Conservation (phyloP, 805 yeast genomes). For the Debaryomyces prosopidis region DNA sequence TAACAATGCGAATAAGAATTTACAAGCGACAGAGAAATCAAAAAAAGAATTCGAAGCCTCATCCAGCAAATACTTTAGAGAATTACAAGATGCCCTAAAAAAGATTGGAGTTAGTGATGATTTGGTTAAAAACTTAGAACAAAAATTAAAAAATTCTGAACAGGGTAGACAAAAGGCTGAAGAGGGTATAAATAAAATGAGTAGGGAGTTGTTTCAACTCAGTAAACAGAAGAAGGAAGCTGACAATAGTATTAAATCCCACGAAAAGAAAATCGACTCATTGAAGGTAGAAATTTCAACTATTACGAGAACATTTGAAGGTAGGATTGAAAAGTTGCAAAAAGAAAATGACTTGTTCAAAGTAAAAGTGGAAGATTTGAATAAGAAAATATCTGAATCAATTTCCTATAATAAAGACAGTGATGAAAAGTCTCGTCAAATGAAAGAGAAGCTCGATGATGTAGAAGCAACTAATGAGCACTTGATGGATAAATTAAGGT, state of each 20-base stretch:
- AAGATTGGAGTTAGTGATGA: slow-evolving; percentile 23
- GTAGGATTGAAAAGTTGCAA: slow-evolving; percentile 18
- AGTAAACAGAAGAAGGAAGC: slow-evolving; percentile 57
- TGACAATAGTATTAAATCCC: slow-evolving; percentile 40
- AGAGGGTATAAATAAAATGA: slow-evolving; percentile 88
- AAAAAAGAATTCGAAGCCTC: slow-evolving; percentile 30
- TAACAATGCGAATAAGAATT: slow-evolving; percentile 17
- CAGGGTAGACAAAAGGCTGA: slow-evolving; percentile 66
- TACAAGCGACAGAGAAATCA: slow-evolving; percentile 27
- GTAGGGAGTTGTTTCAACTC: slow-evolving; percentile 71
- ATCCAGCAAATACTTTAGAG: slow-evolving; percentile 28
- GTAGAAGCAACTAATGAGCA: slow-evolving; percentile 33
- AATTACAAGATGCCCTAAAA: slow-evolving; percentile 32
- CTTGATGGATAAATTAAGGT: slow-evolving; percentile 42
- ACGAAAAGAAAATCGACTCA: slow-evolving; percentile 42
- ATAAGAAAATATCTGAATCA: slow-evolving; percentile 21
- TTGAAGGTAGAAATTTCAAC: slow-evolving; percentile 35
- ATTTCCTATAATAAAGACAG: slow-evolving; percentile 18
- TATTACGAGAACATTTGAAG: slow-evolving; percentile 20
- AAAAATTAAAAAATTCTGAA: slow-evolving; percentile 31
- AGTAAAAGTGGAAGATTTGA: slow-evolving; percentile 19
- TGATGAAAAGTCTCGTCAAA: slow-evolving; percentile 16
- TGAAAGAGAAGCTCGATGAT: slow-evolving; percentile 24
- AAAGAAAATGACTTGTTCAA: slow-evolving; percentile 25
- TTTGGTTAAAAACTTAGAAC: slow-evolving; percentile 25